Evolutionary conservation across 2,329 filamentous ascomycete species (phyloP).

Genomic region (Boeremia lycopersici): DNA sequence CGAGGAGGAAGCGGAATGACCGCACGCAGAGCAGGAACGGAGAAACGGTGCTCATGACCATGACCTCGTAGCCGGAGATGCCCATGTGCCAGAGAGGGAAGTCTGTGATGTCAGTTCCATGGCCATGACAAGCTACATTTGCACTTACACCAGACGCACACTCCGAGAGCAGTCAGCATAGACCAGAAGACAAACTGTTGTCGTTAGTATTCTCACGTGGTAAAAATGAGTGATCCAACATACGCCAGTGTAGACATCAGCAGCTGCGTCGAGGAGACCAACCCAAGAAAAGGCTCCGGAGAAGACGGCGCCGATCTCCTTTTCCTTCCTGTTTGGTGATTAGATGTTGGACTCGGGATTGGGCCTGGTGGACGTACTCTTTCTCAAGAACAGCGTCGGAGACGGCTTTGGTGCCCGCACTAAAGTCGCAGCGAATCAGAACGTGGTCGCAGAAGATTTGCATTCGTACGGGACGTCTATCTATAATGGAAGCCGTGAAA

Average conservation of each 20-base stretch:
- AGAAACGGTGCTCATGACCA: conserved; percentile 83
- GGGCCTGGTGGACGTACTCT: conserved; percentile 63
- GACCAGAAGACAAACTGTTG: conserved; percentile 94
- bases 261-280: conserved; percentile 77
- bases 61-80: conserved; percentile 91
- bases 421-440: conserved; percentile 44
- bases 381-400: conserved; percentile 66
- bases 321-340: conserved; percentile 68
- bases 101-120: conserved; percentile 57
- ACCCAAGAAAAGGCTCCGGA: conserved; percentile 73
- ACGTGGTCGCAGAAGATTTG: conserved; percentile 39
- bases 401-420: conserved; percentile 56
- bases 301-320: conserved; percentile 72
- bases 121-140: not conserved
- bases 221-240: conserved; percentile 37
- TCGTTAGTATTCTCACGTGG: conserved; percentile 5
- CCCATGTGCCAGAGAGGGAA: conserved; percentile 99
- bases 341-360: conserved; percentile 17
- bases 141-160: conserved; percentile 89
- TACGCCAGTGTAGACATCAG: conserved; percentile 92
- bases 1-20: conserved; percentile 69
- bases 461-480: conserved; percentile 52
- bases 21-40: conserved; percentile 78
- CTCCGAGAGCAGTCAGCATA: conserved; percentile 83
- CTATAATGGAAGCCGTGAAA: conserved; percentile 93